Conservation (phyloP, 2,329 filamentous ascomycete genomes). For the Talaromyces atroroseus region DNA sequence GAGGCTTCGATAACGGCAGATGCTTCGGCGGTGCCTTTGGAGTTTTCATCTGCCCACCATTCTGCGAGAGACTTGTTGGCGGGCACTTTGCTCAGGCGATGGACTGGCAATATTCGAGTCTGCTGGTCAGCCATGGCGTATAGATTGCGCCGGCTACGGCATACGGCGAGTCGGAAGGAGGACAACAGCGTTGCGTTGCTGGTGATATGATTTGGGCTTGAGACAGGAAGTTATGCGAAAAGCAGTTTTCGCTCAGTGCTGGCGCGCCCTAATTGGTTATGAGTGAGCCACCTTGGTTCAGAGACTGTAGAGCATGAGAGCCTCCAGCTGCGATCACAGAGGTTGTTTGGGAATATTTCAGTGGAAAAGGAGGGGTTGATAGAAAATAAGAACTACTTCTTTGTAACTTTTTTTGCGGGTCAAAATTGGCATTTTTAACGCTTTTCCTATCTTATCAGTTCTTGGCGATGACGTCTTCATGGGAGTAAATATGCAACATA, state of each 20-base stretch:
- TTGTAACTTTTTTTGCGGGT: neutral
- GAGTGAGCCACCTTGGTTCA: neutral
- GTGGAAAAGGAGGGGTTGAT: neutral
- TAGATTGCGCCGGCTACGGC: conserved; percentile 5
- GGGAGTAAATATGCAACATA: too few species aligned
- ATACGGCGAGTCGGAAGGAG: conserved; percentile 2
- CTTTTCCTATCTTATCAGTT: conserved; percentile 7
- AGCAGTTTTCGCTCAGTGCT: neutral
- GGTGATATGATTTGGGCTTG: neutral
- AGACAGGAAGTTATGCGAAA: neutral
- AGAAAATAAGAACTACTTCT: neutral
- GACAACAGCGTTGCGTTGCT: conserved; percentile 9
- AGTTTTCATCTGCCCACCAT: conserved; percentile 36
- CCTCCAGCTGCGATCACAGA: neutral
- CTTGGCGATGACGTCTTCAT: neutral
- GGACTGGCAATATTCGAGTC: conserved; percentile 35
- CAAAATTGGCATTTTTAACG: too few species aligned
- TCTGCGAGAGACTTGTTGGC: conserved; percentile 29
- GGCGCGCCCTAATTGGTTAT: neutral
- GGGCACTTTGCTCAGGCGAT: conserved; percentile 29
- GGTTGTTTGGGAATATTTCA: neutral
- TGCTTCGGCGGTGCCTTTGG: conserved; percentile 40
- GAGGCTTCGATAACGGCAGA: conserved; percentile 61
- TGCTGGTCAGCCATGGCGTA: conserved; percentile 12
- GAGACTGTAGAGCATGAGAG: too few species aligned